Evolutionary conservation across 805 yeast species (phyloP).

Genomic region (Ogataea ramenticola): DNA sequence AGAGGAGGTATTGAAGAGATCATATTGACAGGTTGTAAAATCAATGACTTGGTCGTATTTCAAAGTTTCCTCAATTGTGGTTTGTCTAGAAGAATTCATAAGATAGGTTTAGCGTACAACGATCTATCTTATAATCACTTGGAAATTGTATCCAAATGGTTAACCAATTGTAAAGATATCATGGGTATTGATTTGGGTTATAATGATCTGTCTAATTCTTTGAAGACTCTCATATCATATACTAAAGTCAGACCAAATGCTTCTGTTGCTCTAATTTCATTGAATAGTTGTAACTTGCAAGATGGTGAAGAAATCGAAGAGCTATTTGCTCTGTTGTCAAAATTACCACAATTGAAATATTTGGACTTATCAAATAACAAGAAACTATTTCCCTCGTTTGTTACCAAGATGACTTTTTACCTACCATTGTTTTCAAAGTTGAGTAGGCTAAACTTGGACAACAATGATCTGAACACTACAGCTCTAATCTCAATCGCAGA

Average conservation of each 20-base stretch:
- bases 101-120: slow-evolving; percentile 74
- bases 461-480: slow-evolving; percentile 50
- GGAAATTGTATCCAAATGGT: slow-evolving; percentile 51
- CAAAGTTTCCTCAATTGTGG: slow-evolving; percentile 50
- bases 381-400: slow-evolving; percentile 54
- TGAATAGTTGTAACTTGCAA: slow-evolving; percentile 55
- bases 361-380: slow-evolving; percentile 72
- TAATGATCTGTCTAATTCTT: slow-evolving; percentile 50
- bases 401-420: slow-evolving; percentile 49
- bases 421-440: slow-evolving; percentile 64
- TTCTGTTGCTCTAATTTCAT: slow-evolving; percentile 43
- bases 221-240: slow-evolving; percentile 32
- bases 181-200: slow-evolving; percentile 80
- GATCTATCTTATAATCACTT: slow-evolving; percentile 57
- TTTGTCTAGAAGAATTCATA: slow-evolving; percentile 42
- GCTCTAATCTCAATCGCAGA: slow-evolving; percentile 57
- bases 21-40: slow-evolving; percentile 69
- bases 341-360: slow-evolving; percentile 53
- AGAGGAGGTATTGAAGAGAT: slow-evolving; percentile 78
- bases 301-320: slow-evolving; percentile 44
- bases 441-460: slow-evolving; percentile 64
- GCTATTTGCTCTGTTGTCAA: slow-evolving; percentile 43
- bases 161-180: slow-evolving; percentile 35
- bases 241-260: slow-evolving; percentile 13
- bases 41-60: slow-evolving; percentile 48